Percentiles rank a stretch among this genome's conserved stretches.
phyloP scores from a whole-genome alignment of 306 rosid genomes.

The Castanospermum australe region DNA sequence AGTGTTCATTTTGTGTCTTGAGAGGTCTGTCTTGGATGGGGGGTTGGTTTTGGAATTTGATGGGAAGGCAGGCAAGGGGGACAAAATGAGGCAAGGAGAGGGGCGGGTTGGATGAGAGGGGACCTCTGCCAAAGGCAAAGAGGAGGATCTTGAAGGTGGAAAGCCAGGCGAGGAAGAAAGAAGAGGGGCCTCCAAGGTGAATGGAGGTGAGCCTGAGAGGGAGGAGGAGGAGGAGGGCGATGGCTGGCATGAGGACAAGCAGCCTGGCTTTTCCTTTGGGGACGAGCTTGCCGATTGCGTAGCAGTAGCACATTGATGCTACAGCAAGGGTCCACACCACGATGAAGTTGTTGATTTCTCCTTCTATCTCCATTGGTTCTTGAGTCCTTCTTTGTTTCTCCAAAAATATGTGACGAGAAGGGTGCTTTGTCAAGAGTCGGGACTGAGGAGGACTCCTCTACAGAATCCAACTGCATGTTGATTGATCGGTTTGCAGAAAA shows the following conservation, averaged over 20 bases:
- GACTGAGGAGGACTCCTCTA: no score
- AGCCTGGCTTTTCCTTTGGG: conserved; percentile 15
- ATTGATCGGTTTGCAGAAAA: no score
- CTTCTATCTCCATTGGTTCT: conserved; percentile 20
- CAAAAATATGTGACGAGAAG: no score
- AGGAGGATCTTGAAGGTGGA: conserved; percentile 45
- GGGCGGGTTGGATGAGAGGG: conserved; percentile 31
- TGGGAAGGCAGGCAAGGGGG: conserved; percentile 31
- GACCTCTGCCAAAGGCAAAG: conserved; percentile 35
- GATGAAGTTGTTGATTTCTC: conserved; percentile 33
- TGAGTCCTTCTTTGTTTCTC: no score
- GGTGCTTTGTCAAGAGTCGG: no score
- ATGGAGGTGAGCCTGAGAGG: conserved; percentile 34
- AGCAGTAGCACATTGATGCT: conserved; percentile 32
- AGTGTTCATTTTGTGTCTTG: neutral
- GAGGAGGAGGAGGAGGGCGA: conserved; percentile 28
- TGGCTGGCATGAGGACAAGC: conserved; percentile 23
- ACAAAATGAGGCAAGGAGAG: conserved; percentile 34
- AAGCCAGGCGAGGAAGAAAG: conserved; percentile 40
- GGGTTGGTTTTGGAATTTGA: conserved; percentile 28
- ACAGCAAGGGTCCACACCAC: conserved; percentile 32
- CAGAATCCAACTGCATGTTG: no score
- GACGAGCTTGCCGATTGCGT: conserved; percentile 19
- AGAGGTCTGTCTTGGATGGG: neutral
- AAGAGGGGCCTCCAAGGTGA: conserved; percentile 35